Evolutionary conservation across 495 filamentous ascomycete species (phyloP).

Genomic region (Polyplosphaeria fusca): DNA sequence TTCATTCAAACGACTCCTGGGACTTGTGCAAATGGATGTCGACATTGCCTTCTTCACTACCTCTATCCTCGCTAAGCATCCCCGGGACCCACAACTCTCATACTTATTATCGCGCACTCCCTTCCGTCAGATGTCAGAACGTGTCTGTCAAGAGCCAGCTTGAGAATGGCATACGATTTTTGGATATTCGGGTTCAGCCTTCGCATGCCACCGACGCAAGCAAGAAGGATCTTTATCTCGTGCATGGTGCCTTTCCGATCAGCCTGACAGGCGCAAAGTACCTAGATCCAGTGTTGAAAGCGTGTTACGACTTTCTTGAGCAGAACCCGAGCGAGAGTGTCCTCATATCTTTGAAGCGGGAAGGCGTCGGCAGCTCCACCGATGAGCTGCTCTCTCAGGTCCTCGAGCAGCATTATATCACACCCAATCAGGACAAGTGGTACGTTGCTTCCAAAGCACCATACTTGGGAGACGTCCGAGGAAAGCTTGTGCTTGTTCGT

Average conservation of each 20-base stretch:
- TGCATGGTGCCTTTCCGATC: slow-evolving; percentile 78
- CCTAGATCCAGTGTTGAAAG: slow-evolving; percentile 67
- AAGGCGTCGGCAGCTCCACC: slow-evolving; percentile 75
- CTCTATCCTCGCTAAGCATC: slow-evolving; percentile 79
- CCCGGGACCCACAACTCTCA: slow-evolving; percentile 96
- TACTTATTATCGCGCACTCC: slow-evolving; percentile 75
- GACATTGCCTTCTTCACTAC: slow-evolving; percentile 60
- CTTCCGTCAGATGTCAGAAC: slow-evolving; percentile 90
- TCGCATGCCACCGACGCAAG: slow-evolving; percentile 53
- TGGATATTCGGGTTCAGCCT: slow-evolving; percentile 81
- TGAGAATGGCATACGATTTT: slow-evolving; percentile 86
- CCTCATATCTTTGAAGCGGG: slow-evolving; percentile 86
- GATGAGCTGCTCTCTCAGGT: slow-evolving; percentile 75
- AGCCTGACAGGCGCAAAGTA: slow-evolving; percentile 68
- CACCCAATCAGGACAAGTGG: slow-evolving; percentile 63
- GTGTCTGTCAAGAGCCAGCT: slow-evolving; percentile 73
- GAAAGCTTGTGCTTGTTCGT: slow-evolving; percentile 80
- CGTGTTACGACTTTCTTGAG: slow-evolving; percentile 71
- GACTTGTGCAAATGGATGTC: slow-evolving; percentile 79
- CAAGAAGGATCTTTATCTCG: slow-evolving; percentile 60
- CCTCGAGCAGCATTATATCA: slow-evolving; percentile 64
- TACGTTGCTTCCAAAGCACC: slow-evolving; percentile 77
- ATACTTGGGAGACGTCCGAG: slow-evolving; percentile 72
- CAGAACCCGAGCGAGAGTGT: slow-evolving; percentile 75
- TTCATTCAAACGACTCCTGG: slow-evolving; percentile 62